Conservation (phyloP, 495 filamentous ascomycete genomes). For the Penicillium subrubescens region DNA sequence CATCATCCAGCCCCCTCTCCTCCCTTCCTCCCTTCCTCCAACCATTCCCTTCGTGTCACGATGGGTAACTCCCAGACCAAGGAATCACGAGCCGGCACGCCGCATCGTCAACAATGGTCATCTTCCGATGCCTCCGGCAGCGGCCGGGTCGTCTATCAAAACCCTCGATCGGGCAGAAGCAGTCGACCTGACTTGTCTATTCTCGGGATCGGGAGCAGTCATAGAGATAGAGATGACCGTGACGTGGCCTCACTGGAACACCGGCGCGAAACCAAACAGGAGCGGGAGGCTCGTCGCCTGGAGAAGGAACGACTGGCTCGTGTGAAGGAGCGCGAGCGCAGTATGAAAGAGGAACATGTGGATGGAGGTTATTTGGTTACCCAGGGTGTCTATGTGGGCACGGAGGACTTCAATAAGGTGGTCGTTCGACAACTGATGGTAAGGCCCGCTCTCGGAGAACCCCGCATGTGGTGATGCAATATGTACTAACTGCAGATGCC, state of each 20-base stretch:
- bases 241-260: constrained; percentile 51
- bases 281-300: constrained; percentile 80
- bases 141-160: constrained; percentile 39
- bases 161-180: constrained; percentile 47
- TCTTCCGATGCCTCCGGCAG: constrained; percentile 36
- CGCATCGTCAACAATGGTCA: constrained; percentile 42
- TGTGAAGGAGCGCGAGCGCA: constrained; percentile 83
- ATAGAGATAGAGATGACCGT: constrained; percentile 34
- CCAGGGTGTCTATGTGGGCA: constrained; percentile 86
- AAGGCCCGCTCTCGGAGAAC: constrained; percentile 22
- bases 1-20: not conserved
- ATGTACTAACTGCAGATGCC: constrained; percentile 15
- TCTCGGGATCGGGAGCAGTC: constrained; percentile 51
- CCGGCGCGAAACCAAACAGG: constrained; percentile 84
- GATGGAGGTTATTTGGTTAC: constrained; percentile 96
- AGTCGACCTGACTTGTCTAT: constrained; percentile 60
- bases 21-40: constrained; percentile 6
- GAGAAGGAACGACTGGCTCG: constrained; percentile 78
- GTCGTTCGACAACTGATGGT: constrained; percentile 93
- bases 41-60: constrained; percentile 14
- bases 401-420: constrained; percentile 90
- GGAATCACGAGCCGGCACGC: constrained; percentile 50
- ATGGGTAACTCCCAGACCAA: constrained; percentile 67
- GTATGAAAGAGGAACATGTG: constrained; percentile 88
- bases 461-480: constrained; percentile 4